Percentiles rank a stretch among this genome's conserved stretches.
Evolutionary conservation across 2,329 filamentous ascomycete genomes (phyloP).

Genomic region (Monilinia polystroma): DNA sequence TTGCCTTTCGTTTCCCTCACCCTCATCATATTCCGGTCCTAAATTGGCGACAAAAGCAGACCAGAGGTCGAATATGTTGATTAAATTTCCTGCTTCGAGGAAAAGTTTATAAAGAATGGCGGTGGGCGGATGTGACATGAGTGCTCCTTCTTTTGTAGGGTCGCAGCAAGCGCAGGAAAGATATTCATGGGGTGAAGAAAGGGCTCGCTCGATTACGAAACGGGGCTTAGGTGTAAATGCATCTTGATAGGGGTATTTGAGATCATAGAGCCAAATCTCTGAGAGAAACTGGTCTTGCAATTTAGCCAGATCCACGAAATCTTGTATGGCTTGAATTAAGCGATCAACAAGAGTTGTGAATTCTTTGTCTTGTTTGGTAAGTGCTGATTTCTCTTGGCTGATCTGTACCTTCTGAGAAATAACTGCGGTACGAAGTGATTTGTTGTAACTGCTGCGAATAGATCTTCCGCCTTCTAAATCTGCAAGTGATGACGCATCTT

Average conservation of each 20-base stretch:
- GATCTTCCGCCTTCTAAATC: slow-evolving; percentile 48
- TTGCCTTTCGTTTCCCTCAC: slow-evolving; percentile 52
- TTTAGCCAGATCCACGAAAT: slow-evolving; percentile 45
- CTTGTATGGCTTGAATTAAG: slow-evolving; percentile 51
- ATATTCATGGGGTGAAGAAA: slow-evolving; percentile 74
- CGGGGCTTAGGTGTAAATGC: slow-evolving; percentile 75
- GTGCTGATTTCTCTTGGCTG: slow-evolving; percentile 68
- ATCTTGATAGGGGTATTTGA: slow-evolving; percentile 65
- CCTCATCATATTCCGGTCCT: slow-evolving; percentile 31
- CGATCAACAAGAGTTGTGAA: slow-evolving; percentile 66
- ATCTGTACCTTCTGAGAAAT: slow-evolving; percentile 80
- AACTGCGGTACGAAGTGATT: slow-evolving; percentile 71
- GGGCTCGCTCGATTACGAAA: slow-evolving; percentile 66
- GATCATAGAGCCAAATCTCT: slow-evolving; percentile 76
- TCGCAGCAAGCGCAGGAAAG: slow-evolving; percentile 70
- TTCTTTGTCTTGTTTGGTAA: slow-evolving; percentile 68
- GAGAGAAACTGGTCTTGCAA: slow-evolving; percentile 56
- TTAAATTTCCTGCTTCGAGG: slow-evolving; percentile 70
- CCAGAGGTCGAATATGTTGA: slow-evolving; percentile 81
- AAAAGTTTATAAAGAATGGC: slow-evolving; percentile 78
- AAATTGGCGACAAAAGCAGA: slow-evolving; percentile 69
- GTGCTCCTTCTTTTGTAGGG: slow-evolving; percentile 49
- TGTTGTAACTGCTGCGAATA: slow-evolving; percentile 72
- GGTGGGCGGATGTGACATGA: slow-evolving; percentile 64
- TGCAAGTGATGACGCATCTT: slow-evolving; percentile 47